Conservation (phyloP, 1,139 yeast species). For the Protomyces inouyei region DNA sequence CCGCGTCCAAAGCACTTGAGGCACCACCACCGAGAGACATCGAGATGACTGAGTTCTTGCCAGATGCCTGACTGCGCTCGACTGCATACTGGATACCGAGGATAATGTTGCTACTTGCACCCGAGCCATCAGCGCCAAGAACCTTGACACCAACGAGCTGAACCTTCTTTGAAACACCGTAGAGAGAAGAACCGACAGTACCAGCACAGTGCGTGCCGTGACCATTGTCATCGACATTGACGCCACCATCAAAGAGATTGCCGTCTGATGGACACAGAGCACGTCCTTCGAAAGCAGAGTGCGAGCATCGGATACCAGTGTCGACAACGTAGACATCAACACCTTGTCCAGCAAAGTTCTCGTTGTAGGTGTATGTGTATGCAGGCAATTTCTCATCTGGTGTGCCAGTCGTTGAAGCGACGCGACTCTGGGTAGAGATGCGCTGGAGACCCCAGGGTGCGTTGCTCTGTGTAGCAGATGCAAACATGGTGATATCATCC, state of each 20-base stretch:
- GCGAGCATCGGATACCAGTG: conserved; percentile 80
- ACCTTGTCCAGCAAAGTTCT: conserved; percentile 80
- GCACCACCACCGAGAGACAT: conserved; percentile 62
- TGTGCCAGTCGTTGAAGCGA: not conserved
- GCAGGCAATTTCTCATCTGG: conserved; percentile 69
- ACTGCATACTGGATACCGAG: conserved; percentile 46
- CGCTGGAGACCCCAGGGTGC: conserved; percentile 97
- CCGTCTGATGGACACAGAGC: conserved; percentile 80
- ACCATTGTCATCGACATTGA: conserved; percentile 84
- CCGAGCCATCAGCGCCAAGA: conserved; percentile 48
- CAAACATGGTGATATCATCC: conserved; percentile 68
- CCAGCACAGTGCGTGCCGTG: conserved; percentile 68
- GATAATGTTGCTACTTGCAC: conserved; percentile 48
- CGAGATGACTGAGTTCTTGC: conserved; percentile 44
- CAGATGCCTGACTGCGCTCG: conserved; percentile 40
- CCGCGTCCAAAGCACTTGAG: conserved; percentile 49
- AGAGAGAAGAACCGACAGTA: conserved; percentile 54
- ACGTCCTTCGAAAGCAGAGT: conserved; percentile 82
- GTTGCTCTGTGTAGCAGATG: conserved; percentile 43
- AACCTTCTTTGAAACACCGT: conserved; percentile 62
- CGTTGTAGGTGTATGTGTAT: conserved; percentile 73
- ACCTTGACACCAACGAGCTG: conserved; percentile 56
- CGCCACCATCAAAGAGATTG: conserved; percentile 77
- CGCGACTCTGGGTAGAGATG: conserved; percentile 73
- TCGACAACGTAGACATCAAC: conserved; percentile 82